phyloP scores from a whole-genome alignment of 768 basidiomycete genomes.

The Suillus subalutaceus region DNA sequence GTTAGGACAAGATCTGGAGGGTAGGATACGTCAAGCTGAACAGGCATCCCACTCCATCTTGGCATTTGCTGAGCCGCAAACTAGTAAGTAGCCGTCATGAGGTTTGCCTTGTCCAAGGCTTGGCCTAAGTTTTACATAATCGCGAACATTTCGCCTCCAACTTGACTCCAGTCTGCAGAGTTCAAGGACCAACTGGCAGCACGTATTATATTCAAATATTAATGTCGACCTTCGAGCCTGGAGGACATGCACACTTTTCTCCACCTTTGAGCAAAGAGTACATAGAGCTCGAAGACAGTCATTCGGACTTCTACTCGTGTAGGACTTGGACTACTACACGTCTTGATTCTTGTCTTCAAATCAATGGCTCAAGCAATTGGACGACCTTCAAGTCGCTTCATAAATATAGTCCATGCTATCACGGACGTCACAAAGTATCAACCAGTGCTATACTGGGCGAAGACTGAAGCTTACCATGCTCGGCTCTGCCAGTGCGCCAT shows the following conservation, averaged over 20 bases:
- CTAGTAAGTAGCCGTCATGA: neutral
- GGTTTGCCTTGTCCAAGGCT: neutral
- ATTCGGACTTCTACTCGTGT: no score
- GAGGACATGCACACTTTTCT: no score
- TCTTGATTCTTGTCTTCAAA: neutral
- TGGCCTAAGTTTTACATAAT: neutral
- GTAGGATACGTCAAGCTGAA: conserved; percentile 31
- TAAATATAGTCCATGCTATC: neutral
- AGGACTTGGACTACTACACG: no score
- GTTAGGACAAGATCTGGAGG: conserved; percentile 16
- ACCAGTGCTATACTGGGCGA: neutral
- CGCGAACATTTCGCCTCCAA: neutral
- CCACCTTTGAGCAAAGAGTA: no score
- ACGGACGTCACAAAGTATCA: neutral
- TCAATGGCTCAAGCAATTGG: neutral
- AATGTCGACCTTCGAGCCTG: no score
- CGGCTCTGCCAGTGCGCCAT: neutral
- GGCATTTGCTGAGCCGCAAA: neutral
- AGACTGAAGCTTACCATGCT: neutral
- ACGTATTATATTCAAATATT: no score
- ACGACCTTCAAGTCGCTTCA: neutral
- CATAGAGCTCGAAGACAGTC: no score
- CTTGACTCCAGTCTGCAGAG: no score
- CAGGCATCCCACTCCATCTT: conserved; percentile 29
- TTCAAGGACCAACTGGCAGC: no score